Base-by-base conservation (phyloP, 2,329 filamentous ascomycete species). In the Clonostachys rosea region DNA sequence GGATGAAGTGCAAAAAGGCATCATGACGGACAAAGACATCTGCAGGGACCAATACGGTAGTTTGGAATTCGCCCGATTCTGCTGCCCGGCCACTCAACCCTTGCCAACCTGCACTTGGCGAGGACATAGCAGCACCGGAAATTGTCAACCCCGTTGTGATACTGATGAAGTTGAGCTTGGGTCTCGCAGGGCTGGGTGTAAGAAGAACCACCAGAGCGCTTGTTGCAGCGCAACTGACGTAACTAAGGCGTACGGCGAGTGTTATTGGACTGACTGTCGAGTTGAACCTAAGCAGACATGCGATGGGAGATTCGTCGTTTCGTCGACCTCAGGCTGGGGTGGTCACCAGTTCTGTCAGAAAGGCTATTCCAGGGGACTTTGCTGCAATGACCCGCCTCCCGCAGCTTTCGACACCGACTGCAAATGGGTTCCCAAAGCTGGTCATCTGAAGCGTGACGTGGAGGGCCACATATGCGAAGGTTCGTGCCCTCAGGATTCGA, bases 71-170 rank as follows among this genome's bases (percentile, higher is more conserved):
- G 16, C 34, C 35, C 16, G 41, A 33, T 39, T 48, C 34, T 47
- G 49, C 46, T 50, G 50, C 30, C 50, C 50, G 7, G 13, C 43
- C 8, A 20, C 12, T 16, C 16, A 42, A 5, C 9, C 33, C 16
- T 24, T 44, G 41, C 53, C 53, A 6, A 52, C 41, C 6, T 55
- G 51, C 39, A 46, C 30, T 9, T 55, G 52, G 52, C 48, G 50
- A 20, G 50, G 50, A 2, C 52, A 55, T 40, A 48, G 43, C 18
- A 55, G 51, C 44, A 46, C 50, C 34, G 53, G 53, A 36, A 49
- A 45, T 4, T 55, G 51, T 45, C 47, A 49, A 18, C 45, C 50
- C 36, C 46, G 48, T 20, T 55, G 53, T 40, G 24, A 49, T 2
- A 36, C 34, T 34, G 47, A 36, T 30, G 50, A 52, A 42, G 48